A percentile compares a stretch with the other conserved stretches of the same genome.
These are phyloP conservation scores for Petunia hybrid DNA, from an alignment of 305 asterid species.

Conservation along the genomic window DNA sequence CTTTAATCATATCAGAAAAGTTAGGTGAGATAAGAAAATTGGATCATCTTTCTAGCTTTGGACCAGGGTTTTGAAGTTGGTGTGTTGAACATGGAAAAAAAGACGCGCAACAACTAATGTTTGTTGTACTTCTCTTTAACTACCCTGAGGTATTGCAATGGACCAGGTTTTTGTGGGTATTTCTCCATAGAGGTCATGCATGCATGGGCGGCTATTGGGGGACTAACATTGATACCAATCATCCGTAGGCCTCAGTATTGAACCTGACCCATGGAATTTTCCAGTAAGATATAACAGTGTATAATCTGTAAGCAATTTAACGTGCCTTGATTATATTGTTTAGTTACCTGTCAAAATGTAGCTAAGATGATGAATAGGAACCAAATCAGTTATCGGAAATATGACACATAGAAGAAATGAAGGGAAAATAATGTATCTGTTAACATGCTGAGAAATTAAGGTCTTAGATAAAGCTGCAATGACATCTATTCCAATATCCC, in stretches of 20 bases:
- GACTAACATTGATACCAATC: background rate
- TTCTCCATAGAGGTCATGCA: background rate
- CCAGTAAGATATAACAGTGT: background rate
- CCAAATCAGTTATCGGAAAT: slow-evolving; percentile 7
- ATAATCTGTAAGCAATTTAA: background rate
- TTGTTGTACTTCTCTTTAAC: slow-evolving; percentile 24
- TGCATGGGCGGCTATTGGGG: background rate
- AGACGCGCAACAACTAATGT: background rate
- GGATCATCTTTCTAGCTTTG: background rate
- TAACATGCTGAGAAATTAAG: background rate
- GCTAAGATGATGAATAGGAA: slow-evolving; percentile 5
- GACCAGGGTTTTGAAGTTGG: slow-evolving; percentile 4
- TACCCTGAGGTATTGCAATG: background rate
- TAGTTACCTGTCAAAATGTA: background rate
- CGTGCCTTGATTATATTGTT: background rate
- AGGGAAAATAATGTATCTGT: background rate
- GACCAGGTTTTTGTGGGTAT: slow-evolving; percentile 8
- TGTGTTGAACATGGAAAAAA: background rate
- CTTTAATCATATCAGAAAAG: background rate
- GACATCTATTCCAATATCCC: background rate
- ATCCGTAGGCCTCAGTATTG: background rate
- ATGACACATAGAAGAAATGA: background rate
- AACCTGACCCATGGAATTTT: background rate
- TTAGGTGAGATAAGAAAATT: slow-evolving; percentile 1
- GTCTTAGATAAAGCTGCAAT: background rate